phyloP scores from a whole-genome alignment of 768 basidiomycete species.

The Xerocomus spinulosus region DNA sequence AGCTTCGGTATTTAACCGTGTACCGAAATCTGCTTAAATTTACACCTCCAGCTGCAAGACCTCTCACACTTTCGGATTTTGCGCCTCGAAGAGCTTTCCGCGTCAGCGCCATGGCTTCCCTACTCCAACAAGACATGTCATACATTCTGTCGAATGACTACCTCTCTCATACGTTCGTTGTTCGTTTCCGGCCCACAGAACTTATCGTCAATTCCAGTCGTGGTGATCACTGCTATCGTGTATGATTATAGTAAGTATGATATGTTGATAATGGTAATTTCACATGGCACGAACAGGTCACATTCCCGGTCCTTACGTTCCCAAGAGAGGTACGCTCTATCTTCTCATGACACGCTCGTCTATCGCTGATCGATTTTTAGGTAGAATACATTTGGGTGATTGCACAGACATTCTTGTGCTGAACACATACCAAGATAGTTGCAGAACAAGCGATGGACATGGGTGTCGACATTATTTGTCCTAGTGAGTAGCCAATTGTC shows the following conservation, averaged over 20 bases:
- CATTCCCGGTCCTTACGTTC: neutral
- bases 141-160: neutral
- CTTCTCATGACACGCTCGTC: neutral
- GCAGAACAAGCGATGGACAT: neutral
- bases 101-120: neutral
- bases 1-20: no score
- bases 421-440: neutral
- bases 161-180: neutral
- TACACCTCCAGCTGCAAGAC: no score
- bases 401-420: neutral
- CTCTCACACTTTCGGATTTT: no score
- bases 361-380: neutral
- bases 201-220: neutral
- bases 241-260: neutral
- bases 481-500: neutral
- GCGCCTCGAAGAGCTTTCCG: neutral
- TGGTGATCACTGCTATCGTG: neutral
- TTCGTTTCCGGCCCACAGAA: neutral
- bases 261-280: neutral
- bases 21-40: no score
- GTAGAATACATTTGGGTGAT: slow-evolving; percentile 2
- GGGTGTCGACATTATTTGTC: neutral
- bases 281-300: neutral
- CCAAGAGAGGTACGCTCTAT: neutral
- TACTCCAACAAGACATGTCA: neutral